These are phyloP conservation scores for Boletus vermiculosoides DNA, from an alignment of 768 basidiomycete genomes.

Conservation along the genomic window DNA sequence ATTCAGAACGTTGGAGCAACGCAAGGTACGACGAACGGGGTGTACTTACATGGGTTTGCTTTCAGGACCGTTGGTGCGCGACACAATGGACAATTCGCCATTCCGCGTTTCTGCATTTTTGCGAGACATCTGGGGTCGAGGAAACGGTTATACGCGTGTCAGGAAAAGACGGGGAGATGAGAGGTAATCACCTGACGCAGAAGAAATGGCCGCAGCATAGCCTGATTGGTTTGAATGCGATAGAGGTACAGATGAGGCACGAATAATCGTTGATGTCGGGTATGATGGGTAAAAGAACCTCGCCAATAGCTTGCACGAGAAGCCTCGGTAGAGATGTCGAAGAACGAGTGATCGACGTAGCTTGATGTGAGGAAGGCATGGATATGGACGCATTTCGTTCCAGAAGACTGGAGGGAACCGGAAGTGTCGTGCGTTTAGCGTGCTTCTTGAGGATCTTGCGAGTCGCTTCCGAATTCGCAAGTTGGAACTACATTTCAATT, in stretches of 20 bases:
- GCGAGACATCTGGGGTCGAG: slow-evolving; percentile 56
- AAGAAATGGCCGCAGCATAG: slow-evolving; percentile 79
- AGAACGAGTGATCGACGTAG: slow-evolving; percentile 25
- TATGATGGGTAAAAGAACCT: slow-evolving; percentile 76
- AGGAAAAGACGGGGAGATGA: neutral
- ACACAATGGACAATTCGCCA: slow-evolving; percentile 81
- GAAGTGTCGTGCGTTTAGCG: slow-evolving; percentile 82
- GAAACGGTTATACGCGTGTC: slow-evolving; percentile 11
- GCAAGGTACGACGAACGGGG: neutral
- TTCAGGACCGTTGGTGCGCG: slow-evolving; percentile 71
- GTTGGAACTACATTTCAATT: slow-evolving; percentile 55
- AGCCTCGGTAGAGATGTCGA: slow-evolving; percentile 53
- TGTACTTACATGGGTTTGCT: slow-evolving; percentile 69
- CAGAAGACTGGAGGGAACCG: slow-evolving; percentile 44
- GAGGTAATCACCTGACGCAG: slow-evolving; percentile 53
- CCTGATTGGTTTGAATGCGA: slow-evolving; percentile 92
- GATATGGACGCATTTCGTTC: slow-evolving; percentile 15
- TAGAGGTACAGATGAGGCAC: slow-evolving; percentile 83
- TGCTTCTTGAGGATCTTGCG: slow-evolving; percentile 96
- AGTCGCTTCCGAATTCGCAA: slow-evolving; percentile 84
- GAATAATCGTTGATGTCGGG: slow-evolving; percentile 82
- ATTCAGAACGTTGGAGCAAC: neutral
- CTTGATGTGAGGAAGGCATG: slow-evolving; percentile 28
- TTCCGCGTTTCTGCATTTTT: slow-evolving; percentile 85
- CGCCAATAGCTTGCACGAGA: slow-evolving; percentile 80